Base-by-base conservation (phyloP, 129 eudicot genomes). In the Calendula officinalis region DNA sequence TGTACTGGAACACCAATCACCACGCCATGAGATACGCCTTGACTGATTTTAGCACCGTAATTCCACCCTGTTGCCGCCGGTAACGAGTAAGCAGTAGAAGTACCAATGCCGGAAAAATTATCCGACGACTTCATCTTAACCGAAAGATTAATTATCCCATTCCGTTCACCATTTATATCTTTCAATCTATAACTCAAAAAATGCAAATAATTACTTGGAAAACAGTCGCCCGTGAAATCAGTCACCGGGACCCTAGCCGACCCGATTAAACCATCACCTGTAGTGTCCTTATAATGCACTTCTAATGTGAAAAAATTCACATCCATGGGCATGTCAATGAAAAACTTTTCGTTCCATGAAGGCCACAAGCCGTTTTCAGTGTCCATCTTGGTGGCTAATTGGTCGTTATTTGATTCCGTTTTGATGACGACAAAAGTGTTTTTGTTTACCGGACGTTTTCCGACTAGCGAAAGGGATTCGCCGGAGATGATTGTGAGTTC, bases 81-180 rank as follows among this genome's bases (percentile, higher is more conserved):
- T 11, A 33, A 17, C 7, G 43, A 51, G 4, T 8, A 53, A 33
- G 22, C 37, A 52, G 10, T 8, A 11, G 30, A 46, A 5, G 8
- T n/a, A 37, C 38, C 10, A 1, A 7, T 10, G 5, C 43, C 54
- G 1, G 35, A 55, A 33, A 8, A 41, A 40, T 44, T 4, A 38
- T 34, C 45, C 10, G 50, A 8, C 36, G 61, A 68, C 47, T 52
- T 75, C 45, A 90, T 61, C 67, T 67, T 75, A 40, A 87, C 78
- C 5, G 92, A 81, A 63, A 86, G 47, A 66, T 86, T 84, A 40
- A 90, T 69, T 8, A 90, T 82, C 66, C 97, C 97, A 56, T 87
- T 90, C 42, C 78, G 79, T 37, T 73, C 77, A 5, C 92, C 85
- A 15, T 56, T 13, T 0, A 37, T 11, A 40, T 83, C 86, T 64